Percentiles rank a stretch among this genome's conserved stretches.
phyloP scores from a whole-genome alignment of 1,139 yeast species.

The Blastobotrys malaysiensis region DNA sequence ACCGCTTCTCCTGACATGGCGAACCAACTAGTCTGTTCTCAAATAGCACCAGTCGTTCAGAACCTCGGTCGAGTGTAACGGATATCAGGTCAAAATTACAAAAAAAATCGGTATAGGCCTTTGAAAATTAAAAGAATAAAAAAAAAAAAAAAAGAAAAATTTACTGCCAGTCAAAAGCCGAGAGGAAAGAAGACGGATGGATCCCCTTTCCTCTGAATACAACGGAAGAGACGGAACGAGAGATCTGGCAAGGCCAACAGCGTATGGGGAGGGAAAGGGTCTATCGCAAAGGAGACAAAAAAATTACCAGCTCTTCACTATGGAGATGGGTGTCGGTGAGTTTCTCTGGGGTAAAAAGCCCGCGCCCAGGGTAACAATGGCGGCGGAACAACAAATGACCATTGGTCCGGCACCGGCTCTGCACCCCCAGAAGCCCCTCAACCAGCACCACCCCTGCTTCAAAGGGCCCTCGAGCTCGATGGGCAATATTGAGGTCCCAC shows the following conservation, averaged over 20 bases:
- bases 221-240: too few species aligned
- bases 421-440: too few species aligned
- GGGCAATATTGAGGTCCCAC: too few species aligned
- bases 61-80: background rate
- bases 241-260: too few species aligned
- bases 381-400: background rate
- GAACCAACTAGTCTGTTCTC: too few species aligned
- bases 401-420: background rate
- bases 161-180: background rate
- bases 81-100: background rate
- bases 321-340: background rate
- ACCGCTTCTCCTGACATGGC: slow-evolving; percentile 1
- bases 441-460: too few species aligned
- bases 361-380: background rate
- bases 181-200: background rate
- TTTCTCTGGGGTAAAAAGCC: background rate
- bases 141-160: too few species aligned
- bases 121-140: too few species aligned
- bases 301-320: background rate
- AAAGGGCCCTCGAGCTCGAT: too few species aligned
- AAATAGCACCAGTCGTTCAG: too few species aligned
- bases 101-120: background rate
- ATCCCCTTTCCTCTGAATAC: background rate
- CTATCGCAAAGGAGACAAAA: background rate
- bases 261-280: background rate